Evolutionary conservation across 139 green algal species (phyloP), one percentile per base, ranked within the genome.

Genomic region (Asterochloris sp.): DNA sequence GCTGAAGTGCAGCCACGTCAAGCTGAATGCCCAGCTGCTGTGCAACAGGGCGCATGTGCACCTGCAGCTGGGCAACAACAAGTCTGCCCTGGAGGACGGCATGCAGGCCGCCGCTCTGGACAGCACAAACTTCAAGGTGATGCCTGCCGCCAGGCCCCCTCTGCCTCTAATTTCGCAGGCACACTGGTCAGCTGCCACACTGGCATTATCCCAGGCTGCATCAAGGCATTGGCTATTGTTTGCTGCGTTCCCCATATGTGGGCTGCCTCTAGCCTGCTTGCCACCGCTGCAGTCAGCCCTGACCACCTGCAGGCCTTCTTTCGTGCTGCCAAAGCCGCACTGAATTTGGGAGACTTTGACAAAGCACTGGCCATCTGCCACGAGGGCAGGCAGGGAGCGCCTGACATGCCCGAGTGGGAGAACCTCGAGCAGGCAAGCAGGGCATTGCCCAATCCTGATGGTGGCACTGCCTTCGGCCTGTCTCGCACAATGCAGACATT

Each of bases 21-120:
- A n/a, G 16, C 61, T 95, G 63, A 85, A 88, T 28, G 69, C 87
- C 9, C n/a, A 91, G 12, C 85, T 97, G 60, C 73, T 78, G 12
- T 89, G 85, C 88, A 98, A 98, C 80, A 83, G 92, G 13, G 90
- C 94, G 0, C 94, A 98, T n/a, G 92, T 92, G 24, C 85, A 97
- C 62, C 86, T 94, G n/a, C 67, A 93, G 26, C 86, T 97, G 19
- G 90, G 89, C 26, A 98, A 98, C 89, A 92, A 92, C 84, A 80
- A 91, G 24, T 92, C 89, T 62, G 93, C 93, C 0, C 77, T 95
- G 80, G 76, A 92, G 69, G 93, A 97, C 80, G 87, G 78, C 26
- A 62, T 86, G 64, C 62, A 71, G 23, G 93, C 91, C 0, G 19
- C 15, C 87, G 95, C 83, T 73, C 88, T 0, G 62, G 24, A 29